Base-by-base conservation (phyloP, 768 basidiomycete genomes). In the Pluteus cervinus region DNA sequence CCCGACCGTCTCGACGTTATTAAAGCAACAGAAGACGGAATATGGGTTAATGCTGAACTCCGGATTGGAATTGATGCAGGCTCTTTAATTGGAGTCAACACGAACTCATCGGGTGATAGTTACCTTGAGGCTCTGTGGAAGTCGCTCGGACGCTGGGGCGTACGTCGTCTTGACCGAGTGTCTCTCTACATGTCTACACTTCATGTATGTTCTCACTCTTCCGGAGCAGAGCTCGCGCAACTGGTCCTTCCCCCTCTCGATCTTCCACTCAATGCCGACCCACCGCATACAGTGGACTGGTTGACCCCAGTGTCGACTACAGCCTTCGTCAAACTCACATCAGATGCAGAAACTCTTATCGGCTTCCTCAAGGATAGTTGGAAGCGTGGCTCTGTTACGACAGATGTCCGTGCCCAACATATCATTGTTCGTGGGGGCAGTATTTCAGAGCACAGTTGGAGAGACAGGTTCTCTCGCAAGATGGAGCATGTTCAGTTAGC, bases 41-140 rank as follows among this genome's bases (percentile, higher is more conserved):
- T 86, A 20, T 79, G 77, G 76, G 42, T 87, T 23, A 62, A 61
- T 26, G 61, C 86, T 4, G 59, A 71, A 12, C 79, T 69, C 4
- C 62, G 68, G 33, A 51, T 83, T 11, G 86, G 86, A 0, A 43
- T 88, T n/a, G 76, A 87, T 51, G 83, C 79, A 5, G 82, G 80
- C 2, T 53, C 65, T 7, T 60, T 76, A 14, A 60, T 83, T 10
- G 80, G 74, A 1, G 69, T 83, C 9, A 73, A 74, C 37, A 58
- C 60, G 8, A 58, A 62, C 20, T 48, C 57, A 7, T 59, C 65
- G 6, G 69, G 42, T 14, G 64, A 84, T 39, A 62, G 63, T 21
- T 25, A 75, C 5, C 41, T 77, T 31, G 44, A 51, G n/a, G 57
- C 57, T 30, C 41, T 76, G 21, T 82, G 79, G 79, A 86, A 81